phyloP scores from a whole-genome alignment of 2,329 filamentous ascomycete species.

The Aspergillus sp. region DNA sequence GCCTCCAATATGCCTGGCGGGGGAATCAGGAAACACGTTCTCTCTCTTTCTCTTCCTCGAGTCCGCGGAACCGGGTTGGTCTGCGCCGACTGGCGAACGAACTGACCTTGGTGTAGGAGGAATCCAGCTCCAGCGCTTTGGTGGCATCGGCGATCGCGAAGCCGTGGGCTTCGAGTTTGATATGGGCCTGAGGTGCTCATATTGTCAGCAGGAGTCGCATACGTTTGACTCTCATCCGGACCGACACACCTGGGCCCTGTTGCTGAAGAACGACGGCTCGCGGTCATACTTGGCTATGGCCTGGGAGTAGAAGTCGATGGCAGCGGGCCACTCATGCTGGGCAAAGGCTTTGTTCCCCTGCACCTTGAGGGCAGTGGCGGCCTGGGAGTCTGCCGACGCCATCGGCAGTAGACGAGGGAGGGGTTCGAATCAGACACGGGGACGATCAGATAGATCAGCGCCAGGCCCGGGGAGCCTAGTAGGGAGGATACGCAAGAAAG shows the following conservation, averaged over 20 bases:
- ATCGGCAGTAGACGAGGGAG: slow-evolving; percentile 15
- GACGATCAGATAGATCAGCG: slow-evolving; percentile 7
- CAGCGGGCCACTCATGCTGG: slow-evolving; percentile 72
- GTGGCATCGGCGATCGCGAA: slow-evolving; percentile 86
- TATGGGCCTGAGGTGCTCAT: slow-evolving; percentile 57
- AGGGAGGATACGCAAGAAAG: too few species aligned
- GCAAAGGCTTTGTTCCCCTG: slow-evolving; percentile 91
- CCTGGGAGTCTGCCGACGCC: slow-evolving; percentile 44
- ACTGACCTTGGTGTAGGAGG: slow-evolving; percentile 74
- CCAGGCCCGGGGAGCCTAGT: too few species aligned
- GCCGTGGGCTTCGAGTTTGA: slow-evolving; percentile 91
- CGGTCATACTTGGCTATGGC: slow-evolving; percentile 76
- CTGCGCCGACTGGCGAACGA: slow-evolving; percentile 2
- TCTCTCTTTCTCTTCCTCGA: neutral
- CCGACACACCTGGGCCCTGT: slow-evolving; percentile 74
- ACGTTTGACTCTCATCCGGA: too few species aligned
- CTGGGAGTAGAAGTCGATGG: slow-evolving; percentile 74
- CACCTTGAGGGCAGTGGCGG: slow-evolving; percentile 78
- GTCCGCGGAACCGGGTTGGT: too few species aligned
- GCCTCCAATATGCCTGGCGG: slow-evolving; percentile 77
- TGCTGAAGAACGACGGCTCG: slow-evolving; percentile 85
- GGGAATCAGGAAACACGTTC: slow-evolving; percentile 1
- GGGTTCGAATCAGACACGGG: slow-evolving; percentile 18
- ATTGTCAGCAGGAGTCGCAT: slow-evolving; percentile 4
- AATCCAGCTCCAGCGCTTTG: slow-evolving; percentile 82